Base-by-base conservation (phyloP, 2,329 filamentous ascomycete species). In the Aspergillus novoparasiticus region DNA sequence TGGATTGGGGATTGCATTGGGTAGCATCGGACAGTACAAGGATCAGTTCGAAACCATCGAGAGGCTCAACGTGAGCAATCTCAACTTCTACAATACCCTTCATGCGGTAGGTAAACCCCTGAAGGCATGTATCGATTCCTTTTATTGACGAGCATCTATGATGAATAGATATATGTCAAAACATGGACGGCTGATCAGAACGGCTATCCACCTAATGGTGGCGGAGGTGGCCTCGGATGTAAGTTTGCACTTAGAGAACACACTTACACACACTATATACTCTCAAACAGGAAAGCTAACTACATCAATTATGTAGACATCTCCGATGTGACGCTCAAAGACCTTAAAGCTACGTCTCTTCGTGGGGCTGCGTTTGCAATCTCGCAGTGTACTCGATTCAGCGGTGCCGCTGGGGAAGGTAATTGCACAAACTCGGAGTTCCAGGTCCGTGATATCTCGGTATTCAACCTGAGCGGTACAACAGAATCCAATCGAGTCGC, bases 201-300 rank as follows among this genome's bases (percentile, higher is more conserved):
- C 32, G 82, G 84, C 21, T 83, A 81, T 57, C 84, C 84, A 1
- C 85, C 85, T 1, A 88, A 89, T 66, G 85, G 86, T 19, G 86
- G 85, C 2, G 85, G 85, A 12, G 86, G 84, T 19, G 86, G 86
- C 3, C 69, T 82, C 0, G 85, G 85, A 11, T 79, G 85, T 86
- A 71, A 71, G 82, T 30, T 34, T 19, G n/a, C 50, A 70, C 41
- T 34, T 12, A 46, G 14, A 23, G n/a, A 23, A 19, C 4, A 23
- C n/a, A 23, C 48, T 4, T 32, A 14, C 3, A 8, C 46, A n/a
- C 11, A 41, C 9, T n/a, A 19, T n/a, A 41, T n/a, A 16, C 28
- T 21, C 14, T n/a, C n/a, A 30, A n/a, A n/a, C 39, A 34, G 34
- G 1, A 5, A 30, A 12, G 9, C 48, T 16, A 16, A 30, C 4